These are phyloP conservation scores for Entomortierella parvispora DNA, from an alignment of 192 early-diverging fungal species.

Conservation along the genomic window DNA sequence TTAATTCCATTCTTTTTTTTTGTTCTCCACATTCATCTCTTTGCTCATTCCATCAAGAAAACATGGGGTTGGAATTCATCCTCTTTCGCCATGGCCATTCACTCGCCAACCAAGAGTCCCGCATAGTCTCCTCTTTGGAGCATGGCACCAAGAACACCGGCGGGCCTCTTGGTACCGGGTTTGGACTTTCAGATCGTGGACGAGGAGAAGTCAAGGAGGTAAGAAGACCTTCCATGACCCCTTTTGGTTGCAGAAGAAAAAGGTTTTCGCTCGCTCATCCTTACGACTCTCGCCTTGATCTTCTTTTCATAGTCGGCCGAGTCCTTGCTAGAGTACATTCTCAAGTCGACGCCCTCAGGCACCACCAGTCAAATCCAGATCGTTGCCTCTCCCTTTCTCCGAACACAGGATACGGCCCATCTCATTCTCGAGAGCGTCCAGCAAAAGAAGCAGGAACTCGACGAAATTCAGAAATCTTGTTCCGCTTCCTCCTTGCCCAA, in stretches of 20 bases:
- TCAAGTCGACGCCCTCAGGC: not conserved
- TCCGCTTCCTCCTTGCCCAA: no score
- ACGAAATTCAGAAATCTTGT: no score
- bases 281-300: not conserved
- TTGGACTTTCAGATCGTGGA: slow-evolving; percentile 62
- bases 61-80: slow-evolving; percentile 28
- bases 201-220: slow-evolving; percentile 58
- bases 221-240: not conserved
- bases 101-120: slow-evolving; percentile 59
- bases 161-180: slow-evolving; percentile 59
- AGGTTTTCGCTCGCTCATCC: not conserved
- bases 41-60: not conserved
- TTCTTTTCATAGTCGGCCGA: slow-evolving; percentile 34
- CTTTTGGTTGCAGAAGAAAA: not conserved
- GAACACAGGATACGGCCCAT: slow-evolving; percentile 61
- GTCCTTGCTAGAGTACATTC: slow-evolving; percentile 36
- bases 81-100: slow-evolving; percentile 69
- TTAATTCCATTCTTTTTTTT: not conserved
- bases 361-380: slow-evolving; percentile 39
- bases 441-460: not conserved
- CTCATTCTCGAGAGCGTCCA: slow-evolving; percentile 49
- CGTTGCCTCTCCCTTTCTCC: slow-evolving; percentile 61
- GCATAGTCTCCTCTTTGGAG: slow-evolving; percentile 64
- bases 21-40: not conserved
- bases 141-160: slow-evolving; percentile 60